A percentile compares a stretch with the other conserved stretches of the same genome.
Evolutionary conservation across 225 moss, liverwort and hornwort genomes (phyloP).

Genomic region (Marchantia polymorpha): DNA sequence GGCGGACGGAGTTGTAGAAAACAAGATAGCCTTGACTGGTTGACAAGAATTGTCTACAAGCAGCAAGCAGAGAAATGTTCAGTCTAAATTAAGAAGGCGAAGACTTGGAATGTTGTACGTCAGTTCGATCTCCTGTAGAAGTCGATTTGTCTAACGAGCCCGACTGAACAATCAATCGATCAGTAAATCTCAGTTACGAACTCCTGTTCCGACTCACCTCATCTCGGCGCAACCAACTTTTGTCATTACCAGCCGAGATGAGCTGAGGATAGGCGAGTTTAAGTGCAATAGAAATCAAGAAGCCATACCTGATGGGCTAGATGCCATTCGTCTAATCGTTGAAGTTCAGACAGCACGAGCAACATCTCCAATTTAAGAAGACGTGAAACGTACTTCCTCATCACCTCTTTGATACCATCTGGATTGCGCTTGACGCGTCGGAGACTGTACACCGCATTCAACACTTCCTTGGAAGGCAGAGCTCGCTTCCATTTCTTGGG

Average conservation of each 20-base stretch:
- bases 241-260: too few relatives aligned
- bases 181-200: not conserved
- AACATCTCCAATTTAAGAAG: constrained; percentile 44
- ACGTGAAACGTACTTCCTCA: constrained; percentile 31
- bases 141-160: not conserved
- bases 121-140: not conserved
- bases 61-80: not conserved
- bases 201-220: not conserved
- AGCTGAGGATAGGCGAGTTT: too few relatives aligned
- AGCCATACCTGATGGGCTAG: constrained; percentile 37
- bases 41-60: not conserved
- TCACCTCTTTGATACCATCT: constrained; percentile 35
- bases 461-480: constrained; percentile 35
- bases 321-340: constrained; percentile 37
- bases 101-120: not conserved
- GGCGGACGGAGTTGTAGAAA: not conserved
- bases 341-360: constrained; percentile 41
- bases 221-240: not conserved
- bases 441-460: constrained; percentile 39
- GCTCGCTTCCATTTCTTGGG: constrained; percentile 45
- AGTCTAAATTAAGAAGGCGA: not conserved
- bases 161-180: not conserved
- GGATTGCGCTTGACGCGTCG: constrained; percentile 36
- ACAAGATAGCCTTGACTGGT: not conserved
- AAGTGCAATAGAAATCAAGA: not conserved